Conservation (phyloP, 805 yeast species). For the Metschnikowia colocasiae region DNA sequence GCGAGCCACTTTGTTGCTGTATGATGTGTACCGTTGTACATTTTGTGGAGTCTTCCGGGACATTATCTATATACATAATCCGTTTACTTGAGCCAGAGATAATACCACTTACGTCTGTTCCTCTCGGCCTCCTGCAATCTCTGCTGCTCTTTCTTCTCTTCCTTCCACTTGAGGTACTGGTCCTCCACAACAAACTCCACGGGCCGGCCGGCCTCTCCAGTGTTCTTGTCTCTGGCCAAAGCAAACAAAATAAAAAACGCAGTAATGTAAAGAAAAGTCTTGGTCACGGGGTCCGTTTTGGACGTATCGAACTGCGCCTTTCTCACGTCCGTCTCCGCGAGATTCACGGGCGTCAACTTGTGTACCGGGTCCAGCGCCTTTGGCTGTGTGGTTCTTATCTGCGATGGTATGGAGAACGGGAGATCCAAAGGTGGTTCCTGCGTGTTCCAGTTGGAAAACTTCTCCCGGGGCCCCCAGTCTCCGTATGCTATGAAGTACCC, state of each 20-base stretch:
- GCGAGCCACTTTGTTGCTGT: not conserved
- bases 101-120: constrained; percentile 44
- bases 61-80: constrained; percentile 5
- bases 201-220: constrained; percentile 45
- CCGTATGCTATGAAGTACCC: constrained; percentile 66
- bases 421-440: constrained; percentile 52
- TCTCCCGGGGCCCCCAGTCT: constrained; percentile 65
- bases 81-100: constrained; percentile 42
- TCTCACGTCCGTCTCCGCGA: constrained; percentile 44
- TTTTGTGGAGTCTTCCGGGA: not conserved
- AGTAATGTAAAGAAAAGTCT: constrained; percentile 48
- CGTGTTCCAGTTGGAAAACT: constrained; percentile 46
- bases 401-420: constrained; percentile 48
- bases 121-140: constrained; percentile 16
- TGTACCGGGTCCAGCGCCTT: constrained; percentile 21
- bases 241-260: constrained; percentile 49
- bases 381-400: constrained; percentile 26
- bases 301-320: constrained; percentile 44
- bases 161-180: constrained; percentile 30
- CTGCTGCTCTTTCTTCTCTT: constrained; percentile 18
- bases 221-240: constrained; percentile 50
- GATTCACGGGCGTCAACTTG: constrained; percentile 38
- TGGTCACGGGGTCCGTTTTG: constrained; percentile 55
- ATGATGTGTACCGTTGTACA: not conserved
- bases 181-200: constrained; percentile 36